Conservation (phyloP, 805 yeast species). For the Sugiyamaella smithiae region DNA sequence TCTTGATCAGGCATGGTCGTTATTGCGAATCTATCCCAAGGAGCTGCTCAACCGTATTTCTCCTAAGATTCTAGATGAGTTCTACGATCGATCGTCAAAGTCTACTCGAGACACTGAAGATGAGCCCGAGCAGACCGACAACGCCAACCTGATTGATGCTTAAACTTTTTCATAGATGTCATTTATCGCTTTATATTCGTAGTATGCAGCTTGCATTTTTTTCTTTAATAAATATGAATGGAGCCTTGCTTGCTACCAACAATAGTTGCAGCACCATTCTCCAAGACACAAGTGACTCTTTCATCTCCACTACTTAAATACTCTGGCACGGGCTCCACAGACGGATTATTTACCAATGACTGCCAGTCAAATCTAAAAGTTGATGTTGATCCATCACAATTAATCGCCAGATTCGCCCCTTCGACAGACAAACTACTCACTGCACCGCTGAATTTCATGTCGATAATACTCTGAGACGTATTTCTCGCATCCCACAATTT, state of each 20-base stretch:
- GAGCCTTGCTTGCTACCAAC: slow-evolving; percentile 4
- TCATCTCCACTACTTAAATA: not conserved
- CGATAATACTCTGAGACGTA: not conserved
- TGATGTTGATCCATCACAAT: not conserved
- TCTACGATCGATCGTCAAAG: slow-evolving; percentile 72
- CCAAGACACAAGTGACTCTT: not conserved
- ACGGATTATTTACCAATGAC: not conserved
- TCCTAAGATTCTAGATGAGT: slow-evolving; percentile 93
- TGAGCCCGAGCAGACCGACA: slow-evolving; percentile 38
- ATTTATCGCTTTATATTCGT: too few species aligned
- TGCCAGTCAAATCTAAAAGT: not conserved
- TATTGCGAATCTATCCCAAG: slow-evolving; percentile 97
- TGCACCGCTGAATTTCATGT: slow-evolving; percentile 2
- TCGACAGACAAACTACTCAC: slow-evolving; percentile 2
- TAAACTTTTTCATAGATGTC: slow-evolving; percentile 15
- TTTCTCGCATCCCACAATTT: slow-evolving; percentile 14
- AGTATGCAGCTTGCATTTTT: not conserved
- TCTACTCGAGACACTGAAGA: slow-evolving; percentile 42
- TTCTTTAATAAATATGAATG: not conserved
- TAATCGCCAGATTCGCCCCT: not conserved
- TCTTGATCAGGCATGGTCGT: slow-evolving; percentile 96
- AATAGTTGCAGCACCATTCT: not conserved
- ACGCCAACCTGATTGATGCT: slow-evolving; percentile 39
- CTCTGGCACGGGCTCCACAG: not conserved
- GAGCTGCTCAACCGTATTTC: slow-evolving; percentile 98